Evolutionary conservation across 768 basidiomycete genomes (phyloP), one percentile per base, ranked within the genome.

Genomic region (Mycena albidolilacea): DNA sequence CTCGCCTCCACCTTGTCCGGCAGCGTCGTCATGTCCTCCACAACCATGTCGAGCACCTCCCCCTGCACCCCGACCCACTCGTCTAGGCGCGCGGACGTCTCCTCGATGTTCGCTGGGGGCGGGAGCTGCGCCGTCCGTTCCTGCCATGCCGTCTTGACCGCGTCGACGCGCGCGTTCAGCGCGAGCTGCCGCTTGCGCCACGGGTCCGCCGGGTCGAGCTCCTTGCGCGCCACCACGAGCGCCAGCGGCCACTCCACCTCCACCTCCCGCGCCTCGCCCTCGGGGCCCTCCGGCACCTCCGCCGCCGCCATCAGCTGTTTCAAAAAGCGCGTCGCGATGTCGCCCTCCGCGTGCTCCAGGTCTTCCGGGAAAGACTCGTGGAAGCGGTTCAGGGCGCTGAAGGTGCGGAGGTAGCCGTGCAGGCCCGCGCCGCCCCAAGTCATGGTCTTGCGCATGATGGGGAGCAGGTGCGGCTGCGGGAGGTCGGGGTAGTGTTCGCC

Each of bases 301-400:
- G 77, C 84, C 0, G 79, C 85, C 57, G 85, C 83, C 72, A 87
- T 83, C 62, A 93, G 76, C 62, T 84, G 80, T 72, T 87, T 87
- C 88, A 90, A 89, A 76, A 93, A 92, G 17, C 93, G 84, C 73
- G 88, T 83, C 10, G 91, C 89, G 52, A 95, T 87, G 78, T 92
- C 90, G 1, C 92, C 92, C 23, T 90, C 90, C 12, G 74, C 60
- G n/a, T 64, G 68, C 7, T 79, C 74, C 55, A 82, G 75, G 77
- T 95, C 93, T 39, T 88, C 85, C 0, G 93, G 92, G 77, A 90
- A 86, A 12, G 77, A 77, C 73, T 93, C 91, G 72, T 90, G 88
- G 79, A 88, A 95, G 14, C 88, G 89, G 71, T 93, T 90, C 61
- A 94, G 81, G 2, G 93, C 83, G 76, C 92, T 94, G 85, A 88